Evolutionary conservation across 192 early-diverging fungal species (phyloP).

Genomic region (Linderina pennispora): DNA sequence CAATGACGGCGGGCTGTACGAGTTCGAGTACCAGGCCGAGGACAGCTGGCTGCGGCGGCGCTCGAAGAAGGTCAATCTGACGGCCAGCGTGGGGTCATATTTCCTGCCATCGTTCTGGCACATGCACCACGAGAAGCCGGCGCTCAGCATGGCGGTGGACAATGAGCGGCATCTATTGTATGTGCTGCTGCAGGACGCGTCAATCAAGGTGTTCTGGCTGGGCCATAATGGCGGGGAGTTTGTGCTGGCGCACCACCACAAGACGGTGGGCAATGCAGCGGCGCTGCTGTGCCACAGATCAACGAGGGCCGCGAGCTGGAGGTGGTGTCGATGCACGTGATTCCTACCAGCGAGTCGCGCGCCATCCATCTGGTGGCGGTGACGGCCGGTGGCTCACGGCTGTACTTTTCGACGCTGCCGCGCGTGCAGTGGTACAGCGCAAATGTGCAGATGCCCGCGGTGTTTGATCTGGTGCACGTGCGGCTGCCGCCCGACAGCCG

Average conservation of each 20-base stretch:
- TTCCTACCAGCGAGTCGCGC: constrained; percentile 59
- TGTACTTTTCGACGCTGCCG: constrained; percentile 62
- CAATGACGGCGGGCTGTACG: constrained; percentile 80
- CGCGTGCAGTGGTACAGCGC: constrained; percentile 35
- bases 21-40: constrained; percentile 78
- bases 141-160: constrained; percentile 64
- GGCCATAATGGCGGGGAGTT: constrained; percentile 54
- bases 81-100: constrained; percentile 54
- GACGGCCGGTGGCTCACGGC: constrained; percentile 66
- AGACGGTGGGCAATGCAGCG: constrained; percentile 41
- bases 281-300: constrained; percentile 46
- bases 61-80: constrained; percentile 71
- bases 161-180: constrained; percentile 63
- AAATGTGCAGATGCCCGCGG: constrained; percentile 39
- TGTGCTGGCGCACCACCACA: constrained; percentile 45
- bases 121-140: constrained; percentile 37
- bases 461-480: constrained; percentile 62
- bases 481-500: constrained; percentile 57
- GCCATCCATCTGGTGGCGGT: constrained; percentile 69
- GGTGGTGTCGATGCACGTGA: constrained; percentile 70
- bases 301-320: constrained; percentile 58
- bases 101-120: constrained; percentile 66
- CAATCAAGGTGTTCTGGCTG: constrained; percentile 65
- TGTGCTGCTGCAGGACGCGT: constrained; percentile 59
- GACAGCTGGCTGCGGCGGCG: constrained; percentile 84